Percentiles rank a stretch among this genome's conserved stretches.
phyloP scores from a whole-genome alignment of 768 basidiomycete species.

The Mycena vulgaris region DNA sequence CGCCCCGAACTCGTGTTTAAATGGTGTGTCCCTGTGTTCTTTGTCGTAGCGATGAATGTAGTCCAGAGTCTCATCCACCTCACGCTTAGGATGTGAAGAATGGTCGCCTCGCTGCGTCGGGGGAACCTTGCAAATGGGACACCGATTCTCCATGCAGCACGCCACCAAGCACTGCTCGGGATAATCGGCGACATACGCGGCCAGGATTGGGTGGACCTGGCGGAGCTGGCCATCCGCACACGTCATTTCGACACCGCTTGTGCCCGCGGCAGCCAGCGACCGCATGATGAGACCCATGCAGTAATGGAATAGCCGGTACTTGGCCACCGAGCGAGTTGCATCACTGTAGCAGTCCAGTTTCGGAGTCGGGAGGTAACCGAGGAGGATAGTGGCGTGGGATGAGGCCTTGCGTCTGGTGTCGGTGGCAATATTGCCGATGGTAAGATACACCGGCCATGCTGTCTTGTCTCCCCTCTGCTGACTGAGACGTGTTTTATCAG shows the following conservation, averaged over 20 bases:
- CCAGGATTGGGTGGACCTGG: constrained; percentile 22
- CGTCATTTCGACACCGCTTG: constrained; percentile 28
- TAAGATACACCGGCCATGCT: constrained; percentile 53
- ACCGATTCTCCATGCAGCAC: too few relatives aligned
- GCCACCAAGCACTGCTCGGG: too few relatives aligned
- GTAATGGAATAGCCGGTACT: constrained; percentile 51
- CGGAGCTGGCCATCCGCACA: constrained; percentile 9
- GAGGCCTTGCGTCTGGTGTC: constrained; percentile 40
- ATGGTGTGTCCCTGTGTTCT: constrained; percentile 29
- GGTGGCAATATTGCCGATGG: constrained; percentile 50
- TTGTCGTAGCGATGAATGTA: constrained; percentile 37
- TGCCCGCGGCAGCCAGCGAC: constrained; percentile 32
- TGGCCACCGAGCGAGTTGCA: constrained; percentile 26
- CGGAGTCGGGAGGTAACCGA: constrained; percentile 52
- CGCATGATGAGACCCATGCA: constrained; percentile 44
- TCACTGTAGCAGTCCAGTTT: constrained; percentile 45
- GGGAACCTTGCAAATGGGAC: not conserved
- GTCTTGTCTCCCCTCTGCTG: constrained; percentile 47
- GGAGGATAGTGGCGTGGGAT: constrained; percentile 42
- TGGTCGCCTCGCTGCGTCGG: constrained; percentile 34
- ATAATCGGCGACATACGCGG: constrained; percentile 25
- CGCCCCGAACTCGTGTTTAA: constrained; percentile 21
- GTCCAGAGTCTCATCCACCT: not conserved
- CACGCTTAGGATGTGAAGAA: not conserved
- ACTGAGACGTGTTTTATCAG: constrained; percentile 52